phyloP scores from a whole-genome alignment of 805 yeast species.

The Pichia cabralensis region DNA sequence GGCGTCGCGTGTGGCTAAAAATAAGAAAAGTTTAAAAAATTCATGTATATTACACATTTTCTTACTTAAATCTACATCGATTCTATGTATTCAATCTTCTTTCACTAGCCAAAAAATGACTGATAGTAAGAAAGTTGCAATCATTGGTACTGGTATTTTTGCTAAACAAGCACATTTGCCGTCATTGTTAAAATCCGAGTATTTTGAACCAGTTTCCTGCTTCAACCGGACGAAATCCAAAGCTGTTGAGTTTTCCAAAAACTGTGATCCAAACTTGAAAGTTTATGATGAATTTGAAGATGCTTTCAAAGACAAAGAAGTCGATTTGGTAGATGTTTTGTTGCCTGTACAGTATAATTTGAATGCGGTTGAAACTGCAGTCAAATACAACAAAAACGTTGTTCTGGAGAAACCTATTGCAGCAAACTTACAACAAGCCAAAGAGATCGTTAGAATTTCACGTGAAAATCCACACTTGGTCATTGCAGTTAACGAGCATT shows the following conservation, averaged over 20 bases:
- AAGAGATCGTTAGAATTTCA: conserved; percentile 62
- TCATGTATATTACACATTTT: too few relatives aligned
- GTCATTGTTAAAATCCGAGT: conserved; percentile 40
- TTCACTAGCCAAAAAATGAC: too few relatives aligned
- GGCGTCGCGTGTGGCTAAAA: too few relatives aligned
- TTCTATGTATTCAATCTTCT: too few relatives aligned
- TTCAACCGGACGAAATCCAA: conserved; percentile 77
- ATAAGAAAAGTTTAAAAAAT: not conserved
- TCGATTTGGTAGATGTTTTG: conserved; percentile 75
- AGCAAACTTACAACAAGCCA: conserved; percentile 72
- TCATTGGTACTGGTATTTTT: conserved; percentile 81
- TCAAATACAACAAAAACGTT: conserved; percentile 68
- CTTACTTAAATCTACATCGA: too few relatives aligned
- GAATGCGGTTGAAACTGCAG: conserved; percentile 57
- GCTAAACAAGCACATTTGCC: conserved; percentile 83
- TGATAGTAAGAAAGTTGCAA: conserved; percentile 51
- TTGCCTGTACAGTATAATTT: conserved; percentile 82
- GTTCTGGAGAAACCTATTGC: conserved; percentile 89
- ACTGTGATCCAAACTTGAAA: conserved; percentile 39
- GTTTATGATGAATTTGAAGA: conserved; percentile 55
- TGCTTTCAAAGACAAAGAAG: conserved; percentile 52
- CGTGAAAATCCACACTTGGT: conserved; percentile 49
- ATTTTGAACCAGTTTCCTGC: conserved; percentile 55
- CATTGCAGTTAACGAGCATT: conserved; percentile 75
- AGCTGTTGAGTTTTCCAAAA: conserved; percentile 65